Evolutionary conservation across 2,329 filamentous ascomycete species (phyloP), one percentile per base, ranked within the genome.

Genomic region (Claviceps africana): DNA sequence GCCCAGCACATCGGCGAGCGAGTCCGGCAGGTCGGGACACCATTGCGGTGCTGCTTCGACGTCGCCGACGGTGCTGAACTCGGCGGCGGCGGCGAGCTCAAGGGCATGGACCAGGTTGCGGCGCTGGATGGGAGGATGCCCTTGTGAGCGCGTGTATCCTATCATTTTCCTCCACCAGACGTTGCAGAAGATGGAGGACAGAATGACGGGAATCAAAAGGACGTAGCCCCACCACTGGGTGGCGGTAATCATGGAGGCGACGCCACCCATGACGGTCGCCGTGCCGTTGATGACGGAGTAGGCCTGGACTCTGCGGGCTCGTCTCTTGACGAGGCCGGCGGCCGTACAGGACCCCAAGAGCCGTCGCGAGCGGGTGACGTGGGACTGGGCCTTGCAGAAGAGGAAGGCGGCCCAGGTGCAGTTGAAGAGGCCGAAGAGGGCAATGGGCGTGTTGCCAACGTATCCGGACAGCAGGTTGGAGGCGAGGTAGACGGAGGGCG

Each of bases 391-490:
- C 15, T 71, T 68, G 1, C 50, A 47, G 31, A 68, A 69, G 1
- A 79, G 61, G 54, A 68, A 72, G 0, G 56, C 56, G 0, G 73
- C 74, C 76, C 76, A 79, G 5, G 62, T 49, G 0, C 69, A 67
- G 57, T 77, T 79, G 43, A 70, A 51, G 0, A 78, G 50, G 2
- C 74, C 76, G 47, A 72, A 79, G 0, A 72, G 25, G 0, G 74
- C 74, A 2, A 74, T 69, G 1, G 73, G 69, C 0, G 69, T 64
- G 53, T 80, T 79, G 2, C 77, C 77, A 19, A 80, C 65, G 54
- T 78, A 79, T 1, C 77, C 77, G 0, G 76, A 78, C 0, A 79
- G 60, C 2, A 78, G 60, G 51, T 80, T 80, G 57, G 72, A 77
- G 0, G 72, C 70, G 0, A 62, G 4, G 52, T 62, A 79, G 0